A percentile compares a stretch with the other conserved stretches of the same genome.
Evolutionary conservation across 352 stramenopile genomes (phyloP).

Genomic region (Halophytophthora polymorphica): DNA sequence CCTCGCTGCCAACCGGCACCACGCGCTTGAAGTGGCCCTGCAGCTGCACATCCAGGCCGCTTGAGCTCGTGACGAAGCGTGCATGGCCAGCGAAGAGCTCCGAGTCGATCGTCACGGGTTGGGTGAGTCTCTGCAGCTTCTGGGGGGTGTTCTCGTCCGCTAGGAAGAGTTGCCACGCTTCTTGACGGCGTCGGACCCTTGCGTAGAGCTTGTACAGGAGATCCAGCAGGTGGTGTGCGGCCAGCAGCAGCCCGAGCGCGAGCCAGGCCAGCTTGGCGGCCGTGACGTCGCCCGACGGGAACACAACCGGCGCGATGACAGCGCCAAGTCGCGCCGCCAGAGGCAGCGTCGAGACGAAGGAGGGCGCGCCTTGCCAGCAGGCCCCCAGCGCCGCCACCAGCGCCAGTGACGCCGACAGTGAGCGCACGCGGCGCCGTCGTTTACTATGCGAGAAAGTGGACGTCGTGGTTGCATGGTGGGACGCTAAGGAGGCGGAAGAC

Average conservation of each 20-base stretch:
- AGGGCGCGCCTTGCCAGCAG: neutral
- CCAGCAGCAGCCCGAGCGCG: constrained; percentile 30
- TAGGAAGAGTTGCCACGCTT: constrained; percentile 1
- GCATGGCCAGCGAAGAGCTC: constrained; percentile 37
- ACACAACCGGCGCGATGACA: constrained; percentile 27
- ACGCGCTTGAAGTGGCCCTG: constrained; percentile 58
- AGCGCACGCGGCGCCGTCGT: neutral
- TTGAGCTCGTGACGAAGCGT: constrained; percentile 27
- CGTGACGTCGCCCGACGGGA: constrained; percentile 47
- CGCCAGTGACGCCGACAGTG: constrained; percentile 2
- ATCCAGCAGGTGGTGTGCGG: constrained; percentile 35
- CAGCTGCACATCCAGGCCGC: constrained; percentile 47
- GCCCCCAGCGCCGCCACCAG: constrained; percentile 7
- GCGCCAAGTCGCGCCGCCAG: neutral
- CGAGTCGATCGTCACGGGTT: constrained; percentile 22
- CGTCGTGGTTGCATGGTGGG: too few species aligned
- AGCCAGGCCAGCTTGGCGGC: constrained; percentile 39
- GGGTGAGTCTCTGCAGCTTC: constrained; percentile 14
- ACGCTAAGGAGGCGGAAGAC: neutral
- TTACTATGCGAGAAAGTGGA: too few species aligned
- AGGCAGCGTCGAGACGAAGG: neutral
- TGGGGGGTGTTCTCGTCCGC: constrained; percentile 10
- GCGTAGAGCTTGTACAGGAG: constrained; percentile 1
- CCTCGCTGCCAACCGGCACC: constrained; percentile 18
- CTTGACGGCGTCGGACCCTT: neutral